phyloP scores from a whole-genome alignment of 768 basidiomycete species.

The Lyophyllum decastes region DNA sequence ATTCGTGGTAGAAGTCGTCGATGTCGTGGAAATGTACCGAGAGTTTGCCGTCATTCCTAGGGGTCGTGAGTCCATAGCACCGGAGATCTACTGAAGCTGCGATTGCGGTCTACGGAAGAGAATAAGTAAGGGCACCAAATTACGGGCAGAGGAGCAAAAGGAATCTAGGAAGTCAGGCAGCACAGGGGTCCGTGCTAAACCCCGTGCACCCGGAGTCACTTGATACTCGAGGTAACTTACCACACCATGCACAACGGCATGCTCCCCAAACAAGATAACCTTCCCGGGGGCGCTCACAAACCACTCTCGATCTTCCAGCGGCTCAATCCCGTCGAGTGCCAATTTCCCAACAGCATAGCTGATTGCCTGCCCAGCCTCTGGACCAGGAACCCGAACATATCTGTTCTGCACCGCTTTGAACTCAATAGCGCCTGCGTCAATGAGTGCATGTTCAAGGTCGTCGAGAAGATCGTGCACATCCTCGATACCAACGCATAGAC shows the following conservation, averaged over 20 bases:
- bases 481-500: conserved; percentile 97
- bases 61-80: conserved; percentile 84
- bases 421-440: conserved; percentile 88
- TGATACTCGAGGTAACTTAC: conserved; percentile 50
- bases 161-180: background rate
- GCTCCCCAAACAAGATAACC: conserved; percentile 97
- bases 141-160: background rate
- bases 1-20: conserved; percentile 74
- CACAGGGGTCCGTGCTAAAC: background rate
- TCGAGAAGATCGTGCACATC: conserved; percentile 91
- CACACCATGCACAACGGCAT: conserved; percentile 96
- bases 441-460: conserved; percentile 90
- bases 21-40: conserved; percentile 82
- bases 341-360: conserved; percentile 72
- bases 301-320: conserved; percentile 57
- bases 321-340: conserved; percentile 34
- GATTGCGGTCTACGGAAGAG: conserved; percentile 73
- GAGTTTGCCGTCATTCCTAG: conserved; percentile 71
- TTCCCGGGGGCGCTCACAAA: conserved; percentile 96
- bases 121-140: conserved; percentile 7
- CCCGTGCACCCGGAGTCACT: background rate
- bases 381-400: conserved; percentile 37
- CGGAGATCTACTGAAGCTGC: conserved; percentile 95
- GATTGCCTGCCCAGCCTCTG: conserved; percentile 39
- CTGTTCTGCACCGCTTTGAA: conserved; percentile 54